Conservation (phyloP, 305 asterid species). For the Galium porrigens region DNA sequence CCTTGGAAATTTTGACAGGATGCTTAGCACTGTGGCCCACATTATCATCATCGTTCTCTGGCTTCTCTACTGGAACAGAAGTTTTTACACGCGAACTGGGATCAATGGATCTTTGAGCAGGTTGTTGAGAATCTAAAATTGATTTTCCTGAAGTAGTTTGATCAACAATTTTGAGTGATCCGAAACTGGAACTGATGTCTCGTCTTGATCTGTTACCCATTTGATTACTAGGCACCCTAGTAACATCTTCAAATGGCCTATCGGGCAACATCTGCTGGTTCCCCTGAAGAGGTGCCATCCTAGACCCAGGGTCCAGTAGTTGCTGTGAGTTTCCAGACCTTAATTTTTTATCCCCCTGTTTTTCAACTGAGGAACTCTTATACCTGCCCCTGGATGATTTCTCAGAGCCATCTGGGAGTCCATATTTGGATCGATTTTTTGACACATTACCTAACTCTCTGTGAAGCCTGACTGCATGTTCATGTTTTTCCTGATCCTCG, state of each 20-base stretch:
- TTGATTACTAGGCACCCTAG: constrained; percentile 22
- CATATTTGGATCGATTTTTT: constrained; percentile 30
- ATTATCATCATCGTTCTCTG: constrained; percentile 35
- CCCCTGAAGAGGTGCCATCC: constrained; percentile 36
- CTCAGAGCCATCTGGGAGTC: constrained; percentile 29
- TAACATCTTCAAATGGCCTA: constrained; percentile 31
- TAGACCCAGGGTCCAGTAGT: constrained; percentile 31
- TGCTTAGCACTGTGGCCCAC: constrained; percentile 32
- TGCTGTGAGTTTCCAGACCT: constrained; percentile 36
- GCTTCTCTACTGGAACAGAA: constrained; percentile 34
- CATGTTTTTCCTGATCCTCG: constrained; percentile 30
- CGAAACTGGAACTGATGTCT: constrained; percentile 31
- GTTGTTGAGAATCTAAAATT: constrained; percentile 37
- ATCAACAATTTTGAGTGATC: constrained; percentile 28
- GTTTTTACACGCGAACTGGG: constrained; percentile 27
- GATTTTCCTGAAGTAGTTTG: constrained; percentile 31
- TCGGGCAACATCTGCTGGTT: constrained; percentile 44
- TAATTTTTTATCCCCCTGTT: constrained; percentile 44
- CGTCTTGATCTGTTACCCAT: constrained; percentile 25
- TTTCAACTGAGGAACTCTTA: constrained; percentile 43
- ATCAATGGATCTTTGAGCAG: constrained; percentile 34
- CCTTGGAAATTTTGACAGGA: constrained; percentile 28
- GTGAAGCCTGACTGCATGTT: constrained; percentile 17
- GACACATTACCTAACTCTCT: constrained; percentile 29
- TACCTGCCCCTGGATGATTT: constrained; percentile 34